Conservation (phyloP, 2,329 filamentous ascomycete species). For the Sporothrix protearum region DNA sequence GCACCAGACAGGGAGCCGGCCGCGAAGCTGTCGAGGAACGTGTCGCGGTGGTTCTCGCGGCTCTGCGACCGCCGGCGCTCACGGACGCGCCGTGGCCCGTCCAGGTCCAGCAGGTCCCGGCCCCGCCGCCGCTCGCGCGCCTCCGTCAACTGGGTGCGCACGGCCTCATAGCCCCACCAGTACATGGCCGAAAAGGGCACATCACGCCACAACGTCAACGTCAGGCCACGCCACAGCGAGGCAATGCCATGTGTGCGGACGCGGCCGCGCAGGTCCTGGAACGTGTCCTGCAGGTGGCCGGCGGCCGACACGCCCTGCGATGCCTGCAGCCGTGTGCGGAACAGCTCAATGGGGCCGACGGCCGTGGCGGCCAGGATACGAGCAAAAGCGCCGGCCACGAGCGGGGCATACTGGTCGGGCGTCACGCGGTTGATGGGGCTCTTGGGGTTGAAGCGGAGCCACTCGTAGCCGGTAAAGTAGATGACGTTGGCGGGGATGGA, state of each 20-base stretch:
- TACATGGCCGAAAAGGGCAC: conserved; percentile 96
- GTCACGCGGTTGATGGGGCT: conserved; percentile 67
- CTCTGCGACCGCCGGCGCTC: conserved; percentile 57
- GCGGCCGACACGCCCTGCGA: conserved; percentile 56
- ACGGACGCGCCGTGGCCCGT: conserved; percentile 39
- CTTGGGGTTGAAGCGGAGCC: conserved; percentile 69
- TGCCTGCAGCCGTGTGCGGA: conserved; percentile 87
- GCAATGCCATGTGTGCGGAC: conserved; percentile 71
- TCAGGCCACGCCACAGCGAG: conserved; percentile 85
- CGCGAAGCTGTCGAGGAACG: conserved; percentile 83
- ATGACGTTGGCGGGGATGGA: conserved; percentile 93
- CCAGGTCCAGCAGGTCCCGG: conserved; percentile 35
- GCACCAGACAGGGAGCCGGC: conserved; percentile 81
- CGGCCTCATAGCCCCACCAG: conserved; percentile 95
- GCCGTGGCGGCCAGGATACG: conserved; percentile 75
- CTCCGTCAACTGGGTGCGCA: conserved; percentile 68
- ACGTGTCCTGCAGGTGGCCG: conserved; percentile 73
- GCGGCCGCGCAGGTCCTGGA: conserved; percentile 74
- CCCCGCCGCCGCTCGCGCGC: conserved; percentile 55
- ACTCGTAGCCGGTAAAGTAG: conserved; percentile 98
- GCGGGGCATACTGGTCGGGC: conserved; percentile 69
- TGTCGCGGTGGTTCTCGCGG: conserved; percentile 67
- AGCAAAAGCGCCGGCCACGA: conserved; percentile 75
- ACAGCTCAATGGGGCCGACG: conserved; percentile 90
- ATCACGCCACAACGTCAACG: conserved; percentile 90